phyloP scores from a whole-genome alignment of 1,284 basidiomycete genomes.

The Stereum hirsutum region DNA sequence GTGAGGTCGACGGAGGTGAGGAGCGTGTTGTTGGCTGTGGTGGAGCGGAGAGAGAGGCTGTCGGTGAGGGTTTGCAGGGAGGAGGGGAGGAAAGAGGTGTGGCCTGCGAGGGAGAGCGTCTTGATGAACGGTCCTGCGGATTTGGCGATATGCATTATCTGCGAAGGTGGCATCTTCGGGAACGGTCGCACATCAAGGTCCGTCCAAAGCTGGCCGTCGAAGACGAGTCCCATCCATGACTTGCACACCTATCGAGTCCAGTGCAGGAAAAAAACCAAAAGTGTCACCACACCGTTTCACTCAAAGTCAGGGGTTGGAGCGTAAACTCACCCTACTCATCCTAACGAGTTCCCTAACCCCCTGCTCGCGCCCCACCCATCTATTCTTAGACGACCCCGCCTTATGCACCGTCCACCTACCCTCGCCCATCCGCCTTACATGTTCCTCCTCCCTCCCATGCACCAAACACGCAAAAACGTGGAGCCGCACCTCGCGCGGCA shows the following conservation, averaged over 20 bases:
- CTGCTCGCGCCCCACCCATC: conserved; percentile 65
- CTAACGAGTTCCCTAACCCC: conserved; percentile 74
- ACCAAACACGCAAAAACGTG: conserved; percentile 50
- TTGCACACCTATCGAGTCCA: conserved; percentile 88
- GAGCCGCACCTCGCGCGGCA: conserved; percentile 71
- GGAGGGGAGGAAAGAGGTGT: conserved; percentile 41
- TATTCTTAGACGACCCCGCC: conserved; percentile 37
- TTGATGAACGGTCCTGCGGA: conserved; percentile 60
- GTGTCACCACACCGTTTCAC: too few relatives aligned
- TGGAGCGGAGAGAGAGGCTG: conserved; percentile 36
- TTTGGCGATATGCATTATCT: conserved; percentile 41
- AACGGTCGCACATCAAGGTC: conserved; percentile 53
- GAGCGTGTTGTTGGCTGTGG: conserved; percentile 37
- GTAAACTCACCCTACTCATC: conserved; percentile 60
- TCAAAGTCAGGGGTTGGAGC: too few relatives aligned
- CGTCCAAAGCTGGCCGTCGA: conserved; percentile 85
- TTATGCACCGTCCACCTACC: conserved; percentile 48
- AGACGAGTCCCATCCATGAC: conserved; percentile 68
- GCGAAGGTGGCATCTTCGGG: conserved; percentile 38
- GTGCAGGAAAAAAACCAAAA: too few relatives aligned
- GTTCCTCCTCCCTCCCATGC: conserved; percentile 44
- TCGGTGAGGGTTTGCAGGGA: conserved; percentile 43
- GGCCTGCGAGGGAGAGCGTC: conserved; percentile 58
- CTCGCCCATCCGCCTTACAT: conserved; percentile 29
- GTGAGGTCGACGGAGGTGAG: conserved; percentile 66